Percentiles rank a stretch among this genome's conserved stretches.
phyloP scores from a whole-genome alignment of 495 filamentous ascomycete genomes.

The Aspergillus heteromorphus region DNA sequence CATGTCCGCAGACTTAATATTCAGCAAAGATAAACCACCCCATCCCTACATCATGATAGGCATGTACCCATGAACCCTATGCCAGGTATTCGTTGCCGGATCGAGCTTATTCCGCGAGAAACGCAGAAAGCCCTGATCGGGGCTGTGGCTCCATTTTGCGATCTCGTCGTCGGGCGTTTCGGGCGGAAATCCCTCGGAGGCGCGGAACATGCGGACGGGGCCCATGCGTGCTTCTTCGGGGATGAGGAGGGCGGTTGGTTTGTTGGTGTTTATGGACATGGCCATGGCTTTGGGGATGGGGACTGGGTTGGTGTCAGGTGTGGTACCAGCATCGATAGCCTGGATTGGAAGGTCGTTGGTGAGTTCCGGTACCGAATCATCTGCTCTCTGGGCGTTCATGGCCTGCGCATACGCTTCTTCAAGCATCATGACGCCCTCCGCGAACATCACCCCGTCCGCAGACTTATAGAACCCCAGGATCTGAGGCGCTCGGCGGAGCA shows the following conservation, averaged over 20 bases:
- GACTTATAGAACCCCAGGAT: constrained; percentile 29
- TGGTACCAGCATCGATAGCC: no score
- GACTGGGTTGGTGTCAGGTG: background rate
- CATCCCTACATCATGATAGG: no score
- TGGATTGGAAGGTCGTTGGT: no score
- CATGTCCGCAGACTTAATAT: no score
- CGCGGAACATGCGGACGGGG: constrained; percentile 21
- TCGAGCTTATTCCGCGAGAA: constrained; percentile 20
- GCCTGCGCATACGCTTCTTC: constrained; percentile 22
- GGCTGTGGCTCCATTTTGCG: constrained; percentile 9
- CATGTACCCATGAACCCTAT: constrained; percentile 11
- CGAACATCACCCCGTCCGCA: constrained; percentile 9
- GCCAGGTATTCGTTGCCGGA: constrained; percentile 12
- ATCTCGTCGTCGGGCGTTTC: constrained; percentile 15
- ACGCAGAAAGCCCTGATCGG: constrained; percentile 17
- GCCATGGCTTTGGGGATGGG: background rate
- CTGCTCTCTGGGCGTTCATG: constrained; percentile 5
- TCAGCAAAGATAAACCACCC: no score
- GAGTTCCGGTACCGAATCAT: background rate
- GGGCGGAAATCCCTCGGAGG: constrained; percentile 16
- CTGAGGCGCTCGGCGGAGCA: constrained; percentile 22
- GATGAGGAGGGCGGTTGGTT: constrained; percentile 5
- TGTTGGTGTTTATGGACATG: background rate
- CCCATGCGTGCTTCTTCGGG: constrained; percentile 28
- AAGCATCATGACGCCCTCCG: constrained; percentile 20